Percentiles rank a stretch among this genome's conserved stretches.
phyloP scores from a whole-genome alignment of 768 basidiomycete species.

The Leccinum longicurvipes region DNA sequence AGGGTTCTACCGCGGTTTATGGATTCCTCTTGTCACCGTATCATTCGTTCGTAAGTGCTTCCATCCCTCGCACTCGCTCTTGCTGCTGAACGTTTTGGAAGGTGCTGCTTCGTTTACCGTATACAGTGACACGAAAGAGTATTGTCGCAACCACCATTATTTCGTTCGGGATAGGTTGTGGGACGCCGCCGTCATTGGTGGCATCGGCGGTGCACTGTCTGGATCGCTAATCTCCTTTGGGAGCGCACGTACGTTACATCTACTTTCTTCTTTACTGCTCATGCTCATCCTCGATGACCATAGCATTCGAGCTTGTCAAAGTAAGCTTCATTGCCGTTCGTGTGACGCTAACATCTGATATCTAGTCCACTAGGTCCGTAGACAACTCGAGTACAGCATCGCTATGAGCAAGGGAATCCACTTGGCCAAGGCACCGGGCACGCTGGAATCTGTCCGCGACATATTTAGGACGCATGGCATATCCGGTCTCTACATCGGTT shows the following conservation, averaged over 20 bases:
- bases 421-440: constrained; percentile 75
- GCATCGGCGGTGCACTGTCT: constrained; percentile 82
- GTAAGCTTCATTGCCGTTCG: constrained; percentile 37
- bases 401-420: constrained; percentile 73
- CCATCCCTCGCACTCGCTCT: background rate
- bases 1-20: constrained; percentile 88
- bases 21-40: constrained; percentile 93
- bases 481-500: constrained; percentile 76
- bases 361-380: constrained; percentile 58
- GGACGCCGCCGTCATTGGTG: constrained; percentile 75
- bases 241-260: constrained; percentile 71
- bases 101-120: constrained; percentile 91
- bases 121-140: constrained; percentile 80
- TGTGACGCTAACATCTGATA: constrained; percentile 6
- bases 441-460: constrained; percentile 72
- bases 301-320: constrained; percentile 95
- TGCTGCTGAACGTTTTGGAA: constrained; percentile 28
- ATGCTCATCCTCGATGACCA: constrained; percentile 17
- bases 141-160: constrained; percentile 55
- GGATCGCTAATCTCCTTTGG: constrained; percentile 87
- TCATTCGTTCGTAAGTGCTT: constrained; percentile 85
- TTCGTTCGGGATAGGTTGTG: constrained; percentile 56
- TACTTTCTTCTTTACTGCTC: background rate
- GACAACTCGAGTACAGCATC: constrained; percentile 90
- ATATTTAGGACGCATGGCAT: constrained; percentile 66